Conservation (phyloP, 2,329 filamentous ascomycete species). For the Aaosphaeria pasadenensis region DNA sequence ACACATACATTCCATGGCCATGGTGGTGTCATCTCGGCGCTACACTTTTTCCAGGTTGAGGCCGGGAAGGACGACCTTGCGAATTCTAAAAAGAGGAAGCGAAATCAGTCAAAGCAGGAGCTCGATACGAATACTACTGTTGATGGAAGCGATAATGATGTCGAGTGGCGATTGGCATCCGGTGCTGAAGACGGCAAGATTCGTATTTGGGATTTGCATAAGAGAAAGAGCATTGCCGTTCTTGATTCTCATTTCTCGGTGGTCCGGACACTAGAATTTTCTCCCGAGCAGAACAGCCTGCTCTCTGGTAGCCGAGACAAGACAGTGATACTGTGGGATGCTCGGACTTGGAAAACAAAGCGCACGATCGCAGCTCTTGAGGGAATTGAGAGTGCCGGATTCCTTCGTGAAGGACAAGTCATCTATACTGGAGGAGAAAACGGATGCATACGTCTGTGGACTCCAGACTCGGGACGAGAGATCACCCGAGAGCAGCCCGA, state of each 20-base stretch:
- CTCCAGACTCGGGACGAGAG: conserved; percentile 72
- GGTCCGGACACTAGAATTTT: conserved; percentile 84
- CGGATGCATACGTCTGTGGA: conserved; percentile 81
- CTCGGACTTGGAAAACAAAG: conserved; percentile 76
- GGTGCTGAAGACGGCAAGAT: conserved; percentile 94
- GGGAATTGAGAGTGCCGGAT: conserved; percentile 78
- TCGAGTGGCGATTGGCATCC: conserved; percentile 77
- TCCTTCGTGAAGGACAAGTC: conserved; percentile 66
- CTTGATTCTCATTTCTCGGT: conserved; percentile 94
- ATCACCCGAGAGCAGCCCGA: conserved; percentile 70
- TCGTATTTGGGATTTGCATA: conserved; percentile 86
- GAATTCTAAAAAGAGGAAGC: conserved; percentile 36
- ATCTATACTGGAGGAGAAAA: conserved; percentile 84
- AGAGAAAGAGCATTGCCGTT: conserved; percentile 70
- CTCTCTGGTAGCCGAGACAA: conserved; percentile 89
- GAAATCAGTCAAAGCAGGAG: conserved; percentile 44
- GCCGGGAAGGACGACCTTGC: conserved; percentile 46
- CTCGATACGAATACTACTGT: conserved; percentile 43
- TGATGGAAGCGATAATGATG: conserved; percentile 45
- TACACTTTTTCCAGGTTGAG: conserved; percentile 84
- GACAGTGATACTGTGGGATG: conserved; percentile 90
- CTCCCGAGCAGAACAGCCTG: conserved; percentile 67
- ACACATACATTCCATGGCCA: conserved; percentile 96
- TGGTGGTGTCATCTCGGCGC: conserved; percentile 83
- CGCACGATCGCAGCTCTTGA: conserved; percentile 83